Percentiles rank a stretch among this genome's conserved stretches.
phyloP scores from a whole-genome alignment of 768 basidiomycete genomes.

The Russula compacta region DNA sequence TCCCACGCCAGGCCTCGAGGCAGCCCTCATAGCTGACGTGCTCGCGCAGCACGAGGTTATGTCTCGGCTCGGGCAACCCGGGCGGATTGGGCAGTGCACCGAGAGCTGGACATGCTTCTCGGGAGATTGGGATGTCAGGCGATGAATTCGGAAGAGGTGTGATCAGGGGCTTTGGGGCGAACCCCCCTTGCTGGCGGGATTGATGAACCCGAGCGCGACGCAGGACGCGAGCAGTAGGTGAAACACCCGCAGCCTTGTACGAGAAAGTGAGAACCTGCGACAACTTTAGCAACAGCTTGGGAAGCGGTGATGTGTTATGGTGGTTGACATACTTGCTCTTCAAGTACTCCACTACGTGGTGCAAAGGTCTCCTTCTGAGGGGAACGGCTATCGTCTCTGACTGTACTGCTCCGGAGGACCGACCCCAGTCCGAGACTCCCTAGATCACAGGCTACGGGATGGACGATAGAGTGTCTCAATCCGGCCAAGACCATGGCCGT shows the following conservation, averaged over 20 bases:
- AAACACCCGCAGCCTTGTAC: neutral
- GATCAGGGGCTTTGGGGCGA: neutral
- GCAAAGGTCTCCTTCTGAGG: neutral
- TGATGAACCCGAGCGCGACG: neutral
- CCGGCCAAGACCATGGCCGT: constrained; percentile 6
- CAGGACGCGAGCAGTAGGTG: neutral
- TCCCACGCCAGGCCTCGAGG: constrained; percentile 13
- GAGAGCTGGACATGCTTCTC: neutral
- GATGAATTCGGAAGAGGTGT: neutral
- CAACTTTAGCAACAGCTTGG: neutral
- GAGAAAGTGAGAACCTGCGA: constrained; percentile 6
- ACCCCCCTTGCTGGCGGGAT: neutral
- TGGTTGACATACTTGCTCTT: neutral
- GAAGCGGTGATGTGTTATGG: neutral
- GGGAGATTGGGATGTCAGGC: neutral
- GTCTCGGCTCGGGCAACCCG: neutral
- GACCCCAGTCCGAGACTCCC: neutral
- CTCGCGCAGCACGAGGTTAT: constrained; percentile 3
- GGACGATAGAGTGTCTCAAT: neutral
- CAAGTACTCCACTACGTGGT: neutral
- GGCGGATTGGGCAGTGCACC: constrained; percentile 6
- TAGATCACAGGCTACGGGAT: neutral
- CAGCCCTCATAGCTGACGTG: constrained; percentile 4
- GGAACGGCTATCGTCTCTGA: neutral
- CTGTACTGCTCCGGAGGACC: neutral